These are phyloP conservation scores for Aspergillus puulaauensis DNA, from an alignment of 2,329 filamentous ascomycete genomes.

Conservation along the genomic window DNA sequence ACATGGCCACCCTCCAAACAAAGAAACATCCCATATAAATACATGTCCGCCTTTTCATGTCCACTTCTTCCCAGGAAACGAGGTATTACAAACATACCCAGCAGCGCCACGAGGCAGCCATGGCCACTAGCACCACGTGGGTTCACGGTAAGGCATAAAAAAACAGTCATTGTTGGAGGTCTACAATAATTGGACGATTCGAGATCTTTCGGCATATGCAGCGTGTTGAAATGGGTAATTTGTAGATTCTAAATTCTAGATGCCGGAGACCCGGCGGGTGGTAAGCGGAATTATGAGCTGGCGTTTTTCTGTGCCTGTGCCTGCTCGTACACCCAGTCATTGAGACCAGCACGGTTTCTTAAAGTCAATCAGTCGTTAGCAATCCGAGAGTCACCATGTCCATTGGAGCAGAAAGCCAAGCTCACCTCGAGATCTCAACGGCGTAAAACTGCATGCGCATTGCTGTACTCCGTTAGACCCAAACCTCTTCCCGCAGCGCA, in stretches of 20 bases:
- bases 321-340: slow-evolving; percentile 96
- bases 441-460: slow-evolving; percentile 83
- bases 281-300: slow-evolving; percentile 20
- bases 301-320: slow-evolving; percentile 47
- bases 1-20: neutral
- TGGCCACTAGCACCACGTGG: neutral
- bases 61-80: neutral
- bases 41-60: neutral
- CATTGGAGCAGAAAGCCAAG: neutral
- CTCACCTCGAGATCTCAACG: slow-evolving; percentile 69
- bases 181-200: neutral
- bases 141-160: neutral
- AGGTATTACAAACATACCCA: neutral
- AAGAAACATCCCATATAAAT: neutral
- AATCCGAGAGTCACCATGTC: neutral
- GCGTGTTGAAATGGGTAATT: neutral
- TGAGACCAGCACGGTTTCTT: slow-evolving; percentile 80
- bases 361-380: neutral
- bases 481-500: neutral
- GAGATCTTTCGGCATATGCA: neutral
- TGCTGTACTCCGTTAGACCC: slow-evolving; percentile 36
- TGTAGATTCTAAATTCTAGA: slow-evolving; percentile 2
- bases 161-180: neutral
- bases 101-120: neutral
- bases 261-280: neutral